These are phyloP conservation scores for Zhuliangozyma blackwelliae DNA, from an alignment of 1,139 yeast genomes.

Conservation along the genomic window DNA sequence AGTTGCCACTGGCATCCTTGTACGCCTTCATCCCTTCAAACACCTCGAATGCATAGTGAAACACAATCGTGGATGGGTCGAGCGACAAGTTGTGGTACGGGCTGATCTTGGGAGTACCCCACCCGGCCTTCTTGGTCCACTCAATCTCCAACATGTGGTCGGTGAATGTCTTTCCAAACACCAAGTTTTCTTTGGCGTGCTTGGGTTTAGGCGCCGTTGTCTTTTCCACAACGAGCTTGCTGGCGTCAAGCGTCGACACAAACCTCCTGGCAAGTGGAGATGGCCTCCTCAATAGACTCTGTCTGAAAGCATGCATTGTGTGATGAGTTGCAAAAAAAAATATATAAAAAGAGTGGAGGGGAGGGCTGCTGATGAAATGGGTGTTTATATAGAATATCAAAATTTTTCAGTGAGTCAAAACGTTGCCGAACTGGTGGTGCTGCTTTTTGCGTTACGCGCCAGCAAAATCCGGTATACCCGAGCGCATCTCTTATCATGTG, in stretches of 20 bases:
- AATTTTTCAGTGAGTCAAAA: too few species aligned
- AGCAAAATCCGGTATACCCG: too few species aligned
- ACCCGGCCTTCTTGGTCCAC: constrained; percentile 75
- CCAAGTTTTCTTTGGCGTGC: constrained; percentile 69
- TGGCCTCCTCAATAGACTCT: too few species aligned
- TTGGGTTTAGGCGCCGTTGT: constrained; percentile 62
- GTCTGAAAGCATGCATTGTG: too few species aligned
- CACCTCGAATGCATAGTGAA: constrained; percentile 92
- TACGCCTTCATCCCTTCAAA: constrained; percentile 98
- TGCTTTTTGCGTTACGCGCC: too few species aligned
- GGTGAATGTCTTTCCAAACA: constrained; percentile 84
- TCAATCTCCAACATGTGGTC: constrained; percentile 87
- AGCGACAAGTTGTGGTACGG: constrained; percentile 75
- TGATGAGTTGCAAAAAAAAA: too few species aligned
- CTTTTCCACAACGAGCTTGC: constrained; percentile 57
- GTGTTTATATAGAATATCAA: too few species aligned
- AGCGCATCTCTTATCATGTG: too few species aligned
- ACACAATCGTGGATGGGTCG: constrained; percentile 85
- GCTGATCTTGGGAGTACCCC: constrained; percentile 80
- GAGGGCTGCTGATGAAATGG: too few species aligned
- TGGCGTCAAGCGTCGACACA: constrained; percentile 41
- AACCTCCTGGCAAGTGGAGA: too few species aligned
- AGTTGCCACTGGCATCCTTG: constrained; percentile 58
- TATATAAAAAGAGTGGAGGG: too few species aligned
- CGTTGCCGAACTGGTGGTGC: too few species aligned